Evolutionary conservation across 805 yeast genomes (phyloP).

Genomic region (Candida argentea): DNA sequence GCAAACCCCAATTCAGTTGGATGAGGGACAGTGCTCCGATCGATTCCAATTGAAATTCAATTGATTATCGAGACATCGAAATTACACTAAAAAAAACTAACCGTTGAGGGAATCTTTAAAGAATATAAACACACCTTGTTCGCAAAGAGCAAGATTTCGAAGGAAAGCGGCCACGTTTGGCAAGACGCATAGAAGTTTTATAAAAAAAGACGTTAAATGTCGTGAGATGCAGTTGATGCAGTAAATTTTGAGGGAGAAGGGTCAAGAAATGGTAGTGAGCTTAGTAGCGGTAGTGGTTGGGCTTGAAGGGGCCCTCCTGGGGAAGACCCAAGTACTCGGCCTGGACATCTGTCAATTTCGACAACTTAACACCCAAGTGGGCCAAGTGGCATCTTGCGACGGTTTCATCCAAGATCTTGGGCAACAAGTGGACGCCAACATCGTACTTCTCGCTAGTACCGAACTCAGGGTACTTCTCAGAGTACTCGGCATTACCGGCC

Average conservation of each 20-base stretch:
- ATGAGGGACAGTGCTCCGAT: conserved; percentile 11
- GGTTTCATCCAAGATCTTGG: conserved; percentile 97
- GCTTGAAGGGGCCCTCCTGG: conserved; percentile 92
- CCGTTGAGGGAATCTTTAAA: conserved; percentile 6
- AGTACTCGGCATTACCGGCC: conserved; percentile 72
- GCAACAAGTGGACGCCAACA: conserved; percentile 89
- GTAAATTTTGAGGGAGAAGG: conserved; percentile 15
- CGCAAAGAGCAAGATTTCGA: too few relatives aligned
- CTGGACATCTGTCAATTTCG: conserved; percentile 68
- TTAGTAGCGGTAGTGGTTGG: conserved; percentile 96
- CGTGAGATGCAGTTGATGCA: conserved; percentile 41
- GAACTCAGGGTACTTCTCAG: conserved; percentile 76
- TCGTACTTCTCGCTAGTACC: conserved; percentile 85
- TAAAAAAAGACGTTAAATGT: conserved; percentile 11
- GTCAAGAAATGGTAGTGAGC: conserved; percentile 3
- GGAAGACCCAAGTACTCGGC: conserved; percentile 92
- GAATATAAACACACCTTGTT: too few relatives aligned
- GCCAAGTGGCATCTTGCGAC: conserved; percentile 95
- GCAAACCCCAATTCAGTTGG: conserved; percentile 14
- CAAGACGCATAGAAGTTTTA: too few relatives aligned
- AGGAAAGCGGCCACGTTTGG: too few relatives aligned
- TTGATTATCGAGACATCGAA: conserved; percentile 2
- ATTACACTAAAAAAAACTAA: conserved; percentile 9
- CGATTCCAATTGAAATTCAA: conserved; percentile 6
- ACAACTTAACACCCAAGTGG: conserved; percentile 85